Conservation (phyloP, 2,329 filamentous ascomycete species). For the Sarocladium oryzae region DNA sequence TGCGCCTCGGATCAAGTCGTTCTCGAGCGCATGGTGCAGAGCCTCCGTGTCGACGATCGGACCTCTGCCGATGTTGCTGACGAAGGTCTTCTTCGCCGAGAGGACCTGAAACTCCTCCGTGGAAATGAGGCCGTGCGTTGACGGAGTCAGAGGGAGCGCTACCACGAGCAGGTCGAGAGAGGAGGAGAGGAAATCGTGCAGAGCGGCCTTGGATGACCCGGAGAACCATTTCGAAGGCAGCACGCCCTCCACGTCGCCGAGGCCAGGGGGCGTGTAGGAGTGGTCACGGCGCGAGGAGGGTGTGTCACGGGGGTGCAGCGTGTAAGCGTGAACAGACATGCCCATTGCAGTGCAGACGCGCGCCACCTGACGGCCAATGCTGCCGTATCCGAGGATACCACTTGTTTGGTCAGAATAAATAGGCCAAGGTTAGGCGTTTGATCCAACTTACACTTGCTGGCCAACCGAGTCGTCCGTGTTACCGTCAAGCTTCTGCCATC, state of each 20-base stretch:
- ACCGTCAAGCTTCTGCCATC: constrained; percentile 34
- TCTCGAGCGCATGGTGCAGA: constrained; percentile 53
- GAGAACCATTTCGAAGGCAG: constrained; percentile 47
- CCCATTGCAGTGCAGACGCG: constrained; percentile 58
- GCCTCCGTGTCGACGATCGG: constrained; percentile 44
- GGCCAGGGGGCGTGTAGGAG: constrained; percentile 62
- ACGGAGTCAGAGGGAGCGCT: constrained; percentile 42
- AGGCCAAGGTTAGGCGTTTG: too few species aligned
- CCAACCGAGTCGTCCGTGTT: constrained; percentile 34
- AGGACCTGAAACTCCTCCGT: constrained; percentile 42
- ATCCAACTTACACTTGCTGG: constrained; percentile 46
- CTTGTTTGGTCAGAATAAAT: constrained; percentile 20
- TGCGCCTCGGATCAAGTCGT: constrained; percentile 48
- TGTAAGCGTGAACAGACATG: constrained; percentile 70
- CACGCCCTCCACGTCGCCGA: constrained; percentile 45
- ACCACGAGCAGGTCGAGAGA: constrained; percentile 48
- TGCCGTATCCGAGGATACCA: constrained; percentile 48
- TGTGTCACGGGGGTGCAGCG: constrained; percentile 60
- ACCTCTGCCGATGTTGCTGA: constrained; percentile 67
- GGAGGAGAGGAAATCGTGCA: constrained; percentile 44
- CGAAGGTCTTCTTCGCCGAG: constrained; percentile 43
- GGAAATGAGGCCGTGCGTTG: constrained; percentile 45
- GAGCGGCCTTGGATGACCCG: constrained; percentile 33
- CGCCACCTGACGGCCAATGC: constrained; percentile 47
- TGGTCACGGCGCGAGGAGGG: constrained; percentile 57